Evolutionary conservation across 164 flowering plant genomes (phyloP).

Genomic region (Vitis riparia): DNA sequence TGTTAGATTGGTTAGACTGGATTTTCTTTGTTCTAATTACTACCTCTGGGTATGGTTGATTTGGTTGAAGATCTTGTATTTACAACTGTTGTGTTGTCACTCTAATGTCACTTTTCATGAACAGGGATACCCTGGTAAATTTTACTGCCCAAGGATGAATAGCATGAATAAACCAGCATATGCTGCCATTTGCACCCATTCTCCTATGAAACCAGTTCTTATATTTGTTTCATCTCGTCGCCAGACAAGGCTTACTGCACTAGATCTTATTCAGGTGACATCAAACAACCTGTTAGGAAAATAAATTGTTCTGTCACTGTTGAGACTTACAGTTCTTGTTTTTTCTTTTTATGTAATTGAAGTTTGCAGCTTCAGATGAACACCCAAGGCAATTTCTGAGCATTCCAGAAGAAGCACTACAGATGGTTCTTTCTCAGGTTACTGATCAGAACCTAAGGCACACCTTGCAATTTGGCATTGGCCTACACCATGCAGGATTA

Average conservation of each 20-base stretch:
- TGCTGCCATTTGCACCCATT: conserved; percentile 98
- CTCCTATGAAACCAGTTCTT: conserved; percentile 95
- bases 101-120: conserved; percentile 3
- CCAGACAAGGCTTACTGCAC: conserved; percentile 95
- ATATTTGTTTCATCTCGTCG: conserved; percentile 99
- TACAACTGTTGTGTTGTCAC: not conserved
- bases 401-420: conserved; percentile 77
- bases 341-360: conserved; percentile 20
- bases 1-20: too few relatives aligned
- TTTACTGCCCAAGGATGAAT: conserved; percentile 96
- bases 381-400: conserved; percentile 76
- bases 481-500: conserved; percentile 96
- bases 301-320: not conserved
- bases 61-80: not conserved
- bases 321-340: not conserved
- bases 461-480: conserved; percentile 95
- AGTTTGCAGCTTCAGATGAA: conserved; percentile 98
- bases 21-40: too few relatives aligned
- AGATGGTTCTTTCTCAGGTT: conserved; percentile 94
- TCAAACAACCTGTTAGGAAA: conserved; percentile 2
- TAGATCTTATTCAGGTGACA: conserved; percentile 94
- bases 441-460: conserved; percentile 90
- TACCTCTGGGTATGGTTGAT: too few relatives aligned
- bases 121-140: conserved; percentile 99
- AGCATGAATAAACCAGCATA: conserved; percentile 98